A percentile compares a stretch with the other conserved stretches of the same genome.
phyloP scores from a whole-genome alignment of 2,329 filamentous ascomycete genomes.

The Verticillium isaacii region DNA sequence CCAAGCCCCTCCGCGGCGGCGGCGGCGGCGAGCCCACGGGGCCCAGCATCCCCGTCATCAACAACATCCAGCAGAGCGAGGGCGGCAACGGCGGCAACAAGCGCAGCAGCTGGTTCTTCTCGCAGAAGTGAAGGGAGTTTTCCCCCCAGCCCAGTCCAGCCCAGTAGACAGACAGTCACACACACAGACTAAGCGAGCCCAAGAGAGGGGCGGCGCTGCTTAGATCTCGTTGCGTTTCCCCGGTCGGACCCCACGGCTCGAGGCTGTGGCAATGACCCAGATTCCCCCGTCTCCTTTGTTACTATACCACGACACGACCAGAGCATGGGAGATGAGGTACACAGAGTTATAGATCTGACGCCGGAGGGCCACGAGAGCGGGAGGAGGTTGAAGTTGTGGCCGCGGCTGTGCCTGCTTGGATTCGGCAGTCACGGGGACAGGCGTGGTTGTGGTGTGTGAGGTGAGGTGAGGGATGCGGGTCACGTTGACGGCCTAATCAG shows the following conservation, averaged over 20 bases:
- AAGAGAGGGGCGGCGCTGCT: neutral
- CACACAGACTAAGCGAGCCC: neutral
- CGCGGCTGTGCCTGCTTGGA: neutral
- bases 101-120: conserved; percentile 70
- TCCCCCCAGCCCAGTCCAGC: neutral
- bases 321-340: neutral
- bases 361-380: neutral
- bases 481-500: neutral
- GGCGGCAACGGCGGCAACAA: conserved; percentile 43
- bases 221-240: neutral
- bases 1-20: conserved; percentile 63
- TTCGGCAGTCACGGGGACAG: neutral
- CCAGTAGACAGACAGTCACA: neutral
- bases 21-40: conserved; percentile 38
- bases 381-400: neutral
- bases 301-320: neutral
- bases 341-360: neutral
- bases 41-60: conserved; percentile 49
- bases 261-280: neutral
- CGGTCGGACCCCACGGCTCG: neutral
- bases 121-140: conserved; percentile 44
- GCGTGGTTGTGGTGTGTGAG: neutral
- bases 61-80: conserved; percentile 56
- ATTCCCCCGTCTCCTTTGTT: neutral
- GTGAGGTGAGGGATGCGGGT: neutral